These are phyloP conservation scores for Cordyceps javanica DNA, from an alignment of 2,329 filamentous ascomycete genomes.

Conservation along the genomic window DNA sequence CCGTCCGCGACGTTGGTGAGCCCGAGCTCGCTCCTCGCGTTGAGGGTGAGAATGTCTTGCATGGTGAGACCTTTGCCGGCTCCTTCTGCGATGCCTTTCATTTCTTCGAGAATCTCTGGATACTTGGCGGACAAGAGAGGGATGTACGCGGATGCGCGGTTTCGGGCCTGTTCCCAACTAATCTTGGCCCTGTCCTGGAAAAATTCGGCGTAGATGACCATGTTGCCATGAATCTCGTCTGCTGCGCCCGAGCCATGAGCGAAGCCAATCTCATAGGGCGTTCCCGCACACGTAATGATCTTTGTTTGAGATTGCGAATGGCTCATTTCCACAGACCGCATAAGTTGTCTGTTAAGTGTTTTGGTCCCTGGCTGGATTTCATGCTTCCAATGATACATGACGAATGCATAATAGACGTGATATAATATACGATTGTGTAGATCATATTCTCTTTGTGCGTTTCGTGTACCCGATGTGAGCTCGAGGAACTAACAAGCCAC, in stretches of 20 bases:
- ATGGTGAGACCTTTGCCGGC: not conserved
- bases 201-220: not conserved
- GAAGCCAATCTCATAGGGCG: not conserved
- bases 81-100: not conserved
- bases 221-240: not conserved
- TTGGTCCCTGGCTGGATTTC: not conserved
- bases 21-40: constrained; percentile 1
- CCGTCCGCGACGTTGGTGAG: constrained; percentile 6
- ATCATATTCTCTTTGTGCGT: not conserved
- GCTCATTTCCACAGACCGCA: too few species aligned
- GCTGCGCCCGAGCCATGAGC: not conserved
- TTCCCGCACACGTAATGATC: not conserved
- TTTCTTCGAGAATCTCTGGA: not conserved
- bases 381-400: not conserved
- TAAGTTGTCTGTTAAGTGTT: too few species aligned
- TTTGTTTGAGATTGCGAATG: not conserved
- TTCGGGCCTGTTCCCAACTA: not conserved
- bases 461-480: not conserved
- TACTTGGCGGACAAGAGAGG: not conserved
- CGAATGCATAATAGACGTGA: not conserved
- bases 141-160: not conserved
- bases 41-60: not conserved
- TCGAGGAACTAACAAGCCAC: not conserved
- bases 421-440: too few species aligned
- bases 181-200: not conserved